Evolutionary conservation across 2,329 filamentous ascomycete genomes (phyloP).

Genomic region (Aspergillus transmontanensis): DNA sequence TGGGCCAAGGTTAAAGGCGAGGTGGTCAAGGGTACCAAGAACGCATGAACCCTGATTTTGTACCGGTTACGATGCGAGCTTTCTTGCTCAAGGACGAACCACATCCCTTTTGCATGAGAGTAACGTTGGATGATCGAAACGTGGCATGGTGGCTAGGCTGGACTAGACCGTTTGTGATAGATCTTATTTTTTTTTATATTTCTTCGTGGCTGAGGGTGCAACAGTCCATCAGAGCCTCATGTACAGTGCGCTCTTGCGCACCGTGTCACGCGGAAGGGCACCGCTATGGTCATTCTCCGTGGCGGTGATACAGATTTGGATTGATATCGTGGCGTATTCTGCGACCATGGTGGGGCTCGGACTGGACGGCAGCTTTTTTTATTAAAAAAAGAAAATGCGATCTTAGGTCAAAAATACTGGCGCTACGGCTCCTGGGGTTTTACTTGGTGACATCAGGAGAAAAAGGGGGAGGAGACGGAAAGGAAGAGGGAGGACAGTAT

Average conservation of each 20-base stretch:
- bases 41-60: constrained; percentile 50
- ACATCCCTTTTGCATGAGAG: not conserved
- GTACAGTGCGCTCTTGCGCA: not conserved
- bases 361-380: constrained; percentile 2
- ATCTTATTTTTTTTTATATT: not conserved
- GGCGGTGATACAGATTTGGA: not conserved
- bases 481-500: too few species aligned
- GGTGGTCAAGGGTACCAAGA: constrained; percentile 82
- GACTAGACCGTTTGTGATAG: not conserved
- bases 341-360: not conserved
- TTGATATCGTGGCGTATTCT: not conserved
- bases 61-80: not conserved
- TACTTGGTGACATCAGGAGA: not conserved
- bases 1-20: constrained; percentile 88
- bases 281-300: not conserved
- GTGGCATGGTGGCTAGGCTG: constrained; percentile 1
- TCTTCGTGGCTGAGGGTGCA: not conserved
- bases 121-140: constrained; percentile 3
- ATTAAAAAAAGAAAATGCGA: not conserved
- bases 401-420: constrained; percentile 3
- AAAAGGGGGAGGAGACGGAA: not conserved
- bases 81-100: not conserved
- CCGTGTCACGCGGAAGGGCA: not conserved
- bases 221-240: not conserved
- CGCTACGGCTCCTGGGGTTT: not conserved